These are phyloP conservation scores for Eucalyptus regnans DNA, from an alignment of 345 rosid genomes.

Conservation along the genomic window DNA sequence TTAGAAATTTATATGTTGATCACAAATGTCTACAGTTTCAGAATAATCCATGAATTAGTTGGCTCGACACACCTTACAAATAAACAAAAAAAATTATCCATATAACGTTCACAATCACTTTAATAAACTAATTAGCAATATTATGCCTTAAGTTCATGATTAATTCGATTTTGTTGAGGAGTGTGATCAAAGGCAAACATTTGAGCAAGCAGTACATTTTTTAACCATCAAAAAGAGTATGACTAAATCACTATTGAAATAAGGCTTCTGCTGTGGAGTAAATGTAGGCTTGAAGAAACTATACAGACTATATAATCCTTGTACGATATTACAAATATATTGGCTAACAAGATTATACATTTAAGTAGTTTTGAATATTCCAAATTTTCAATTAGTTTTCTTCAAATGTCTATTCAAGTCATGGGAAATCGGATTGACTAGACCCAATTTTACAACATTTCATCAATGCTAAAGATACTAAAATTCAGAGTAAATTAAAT, in stretches of 20 bases:
- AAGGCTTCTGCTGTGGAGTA: background rate
- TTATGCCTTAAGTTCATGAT: background rate
- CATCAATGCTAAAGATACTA: too few species aligned
- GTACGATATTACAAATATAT: too few species aligned
- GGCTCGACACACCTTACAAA: background rate
- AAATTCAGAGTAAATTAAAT: too few species aligned
- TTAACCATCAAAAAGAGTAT: background rate
- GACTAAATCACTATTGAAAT: background rate
- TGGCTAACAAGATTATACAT: background rate
- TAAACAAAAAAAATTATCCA: too few species aligned
- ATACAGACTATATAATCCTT: too few species aligned
- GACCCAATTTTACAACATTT: fast-evolving
- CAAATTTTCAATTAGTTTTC: background rate
- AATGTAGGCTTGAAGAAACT: background rate
- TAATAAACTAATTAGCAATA: background rate
- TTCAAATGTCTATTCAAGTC: fast-evolving
- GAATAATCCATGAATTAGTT: background rate
- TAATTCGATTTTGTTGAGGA: background rate
- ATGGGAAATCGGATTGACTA: fast-evolving
- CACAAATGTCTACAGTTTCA: fast-evolving
- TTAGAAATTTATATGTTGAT: too few species aligned
- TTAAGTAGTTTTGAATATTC: too few species aligned
- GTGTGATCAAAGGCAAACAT: background rate
- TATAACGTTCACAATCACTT: background rate
- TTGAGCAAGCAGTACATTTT: fast-evolving